Conservation (phyloP, 495 filamentous ascomycete species). For the Mycothermus thermophilus region DNA sequence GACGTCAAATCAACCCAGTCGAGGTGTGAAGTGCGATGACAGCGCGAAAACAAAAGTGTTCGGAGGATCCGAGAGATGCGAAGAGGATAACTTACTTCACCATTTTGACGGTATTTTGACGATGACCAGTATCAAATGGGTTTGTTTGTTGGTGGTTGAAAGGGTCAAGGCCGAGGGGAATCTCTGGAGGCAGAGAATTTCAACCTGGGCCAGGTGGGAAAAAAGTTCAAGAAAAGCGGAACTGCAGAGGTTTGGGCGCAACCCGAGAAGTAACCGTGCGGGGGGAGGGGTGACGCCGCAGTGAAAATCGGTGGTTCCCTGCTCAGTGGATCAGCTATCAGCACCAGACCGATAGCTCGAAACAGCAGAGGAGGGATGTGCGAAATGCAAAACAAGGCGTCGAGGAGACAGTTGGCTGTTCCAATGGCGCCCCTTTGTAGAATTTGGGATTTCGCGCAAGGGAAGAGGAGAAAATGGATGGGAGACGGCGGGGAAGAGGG, state of each 20-base stretch:
- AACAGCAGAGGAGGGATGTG: constrained; percentile 8
- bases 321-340: constrained; percentile 16
- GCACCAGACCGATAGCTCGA: constrained; percentile 17
- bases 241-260: constrained; percentile 9
- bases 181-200: constrained; percentile 16
- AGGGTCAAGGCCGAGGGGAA: constrained; percentile 14
- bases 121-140: constrained; percentile 19
- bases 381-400: constrained; percentile 9
- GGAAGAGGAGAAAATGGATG: too few species aligned
- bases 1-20: too few species aligned
- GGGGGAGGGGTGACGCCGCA: too few species aligned
- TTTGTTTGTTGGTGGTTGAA: constrained; percentile 10
- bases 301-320: constrained; percentile 12
- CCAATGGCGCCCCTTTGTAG: too few species aligned
- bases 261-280: too few species aligned
- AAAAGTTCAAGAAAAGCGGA: too few species aligned
- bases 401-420: constrained; percentile 3
- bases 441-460: too few species aligned
- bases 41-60: too few species aligned
- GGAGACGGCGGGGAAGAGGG: constrained; percentile 14
- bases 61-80: too few species aligned
- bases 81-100: constrained; percentile 65
- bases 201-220: too few species aligned
- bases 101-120: constrained; percentile 76
- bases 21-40: too few species aligned